Percentiles rank a stretch among this genome's conserved stretches.
Evolutionary conservation across 179 eudicot species (phyloP).

Genomic region (Camellia oleifera): DNA sequence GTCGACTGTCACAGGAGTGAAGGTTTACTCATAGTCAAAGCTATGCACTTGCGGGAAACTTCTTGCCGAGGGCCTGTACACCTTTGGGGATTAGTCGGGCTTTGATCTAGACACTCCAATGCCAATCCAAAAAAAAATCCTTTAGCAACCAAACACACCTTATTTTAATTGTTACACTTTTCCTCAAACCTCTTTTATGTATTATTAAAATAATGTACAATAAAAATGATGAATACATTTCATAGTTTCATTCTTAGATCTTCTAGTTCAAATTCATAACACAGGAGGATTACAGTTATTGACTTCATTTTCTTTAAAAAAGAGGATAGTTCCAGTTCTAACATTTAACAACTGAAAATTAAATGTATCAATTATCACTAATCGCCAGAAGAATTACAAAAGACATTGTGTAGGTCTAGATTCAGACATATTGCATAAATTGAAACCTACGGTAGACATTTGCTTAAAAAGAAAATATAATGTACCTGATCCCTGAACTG

Average conservation of each 20-base stretch:
- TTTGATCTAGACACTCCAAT: no score
- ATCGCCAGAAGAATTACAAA: background rate
- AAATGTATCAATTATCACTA: background rate
- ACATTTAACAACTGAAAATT: background rate
- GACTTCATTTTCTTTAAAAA: background rate
- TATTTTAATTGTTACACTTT: background rate
- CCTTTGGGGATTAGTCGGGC: no score
- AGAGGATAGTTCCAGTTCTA: background rate
- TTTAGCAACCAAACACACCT: no score
- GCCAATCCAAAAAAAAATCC: no score
- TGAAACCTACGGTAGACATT: background rate
- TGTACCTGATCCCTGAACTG: conserved; percentile 92
- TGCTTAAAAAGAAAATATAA: background rate
- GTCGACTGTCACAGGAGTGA: background rate
- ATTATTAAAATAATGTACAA: background rate
- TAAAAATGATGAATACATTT: background rate
- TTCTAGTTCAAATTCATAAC: background rate
- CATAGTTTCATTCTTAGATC: background rate
- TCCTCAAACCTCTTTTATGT: background rate
- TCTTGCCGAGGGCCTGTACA: no score
- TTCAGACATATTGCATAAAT: background rate
- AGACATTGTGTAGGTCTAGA: background rate
- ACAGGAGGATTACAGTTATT: background rate
- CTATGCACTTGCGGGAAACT: no score
- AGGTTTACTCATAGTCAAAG: no score